Base-by-base conservation (phyloP, 148 eudicot species). In the Vaccinium myrtillus region DNA sequence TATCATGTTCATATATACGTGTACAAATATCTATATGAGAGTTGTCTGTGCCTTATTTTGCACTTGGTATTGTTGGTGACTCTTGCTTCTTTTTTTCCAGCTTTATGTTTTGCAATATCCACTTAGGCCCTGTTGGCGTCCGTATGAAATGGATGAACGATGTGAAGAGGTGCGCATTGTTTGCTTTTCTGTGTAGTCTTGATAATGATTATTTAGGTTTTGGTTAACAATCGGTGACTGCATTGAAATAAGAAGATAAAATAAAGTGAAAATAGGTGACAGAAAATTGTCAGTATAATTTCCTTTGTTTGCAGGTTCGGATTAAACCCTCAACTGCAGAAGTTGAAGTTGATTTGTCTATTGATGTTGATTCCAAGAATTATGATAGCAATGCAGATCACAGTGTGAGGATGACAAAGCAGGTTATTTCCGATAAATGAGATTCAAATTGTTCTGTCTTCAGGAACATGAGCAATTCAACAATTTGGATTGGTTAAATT, bases 21-120 rank as follows among this genome's bases (percentile, higher is more conserved):
- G 55, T 2, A 23, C 48, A 1, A 15, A 15, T 23, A 56, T 55
- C 2, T 53, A 36, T 30, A 43, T 65, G 21, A 1, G 6, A n/a
- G 16, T 39, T 70, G 15, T 51, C 30, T 36, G 19, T 58, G 51
- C 58, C 7, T 8, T 39, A 27, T 25, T 71, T 53, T 54, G 58
- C 21, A 14, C n/a, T n/a, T n/a, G n/a, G n/a, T n/a, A n/a, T n/a
- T n/a, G 0, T 58, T 78, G 61, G 27, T 12, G n/a, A 65, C 23
- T 59, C 88, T 86, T 83, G 61, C 84, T 77, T 91, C 89, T 81
- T 84, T 16, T 77, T 80, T 51, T 58, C 83, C 88, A 96, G 99
- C 82, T 95, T 77, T 95, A 92, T 86, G 90, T 94, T 49, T 67
- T 93, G 88, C 99, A 97, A 86, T 97, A 93, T 88, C 98, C 99